Percentiles rank a stretch among this genome's conserved stretches.
phyloP scores from a whole-genome alignment of 805 yeast species.

The Kazachstania kunashirensis region DNA sequence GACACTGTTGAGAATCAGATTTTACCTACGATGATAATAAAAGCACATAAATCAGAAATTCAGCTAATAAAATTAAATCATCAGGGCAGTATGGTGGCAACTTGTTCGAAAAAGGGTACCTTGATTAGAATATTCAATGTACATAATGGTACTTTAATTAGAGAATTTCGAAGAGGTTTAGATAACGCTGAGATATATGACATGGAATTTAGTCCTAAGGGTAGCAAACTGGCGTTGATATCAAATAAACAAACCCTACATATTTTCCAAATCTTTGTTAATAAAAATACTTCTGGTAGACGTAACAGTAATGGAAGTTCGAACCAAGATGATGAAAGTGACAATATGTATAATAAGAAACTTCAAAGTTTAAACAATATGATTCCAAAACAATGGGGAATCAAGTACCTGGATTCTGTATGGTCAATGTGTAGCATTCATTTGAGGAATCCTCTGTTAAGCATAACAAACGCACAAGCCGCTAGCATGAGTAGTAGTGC shows the following conservation, averaged over 20 bases:
- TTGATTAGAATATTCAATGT: constrained; percentile 74
- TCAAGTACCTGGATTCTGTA: constrained; percentile 68
- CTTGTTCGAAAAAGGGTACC: constrained; percentile 87
- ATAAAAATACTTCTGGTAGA: background rate
- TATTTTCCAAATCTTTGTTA: constrained; percentile 43
- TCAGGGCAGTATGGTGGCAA: constrained; percentile 75
- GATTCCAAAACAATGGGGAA: constrained; percentile 45
- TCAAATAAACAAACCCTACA: constrained; percentile 88
- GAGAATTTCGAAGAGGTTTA: constrained; percentile 81
- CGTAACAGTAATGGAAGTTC: background rate
- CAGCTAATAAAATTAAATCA: constrained; percentile 58
- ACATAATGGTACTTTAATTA: constrained; percentile 48
- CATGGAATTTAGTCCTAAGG: constrained; percentile 74
- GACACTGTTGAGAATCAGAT: constrained; percentile 11
- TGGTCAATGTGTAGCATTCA: constrained; percentile 83
- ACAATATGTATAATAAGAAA: constrained; percentile 33
- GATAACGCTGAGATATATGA: constrained; percentile 77
- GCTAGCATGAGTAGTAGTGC: no score
- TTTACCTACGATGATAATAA: constrained; percentile 41
- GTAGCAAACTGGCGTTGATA: constrained; percentile 67
- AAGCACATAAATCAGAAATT: constrained; percentile 75
- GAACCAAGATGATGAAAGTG: background rate
- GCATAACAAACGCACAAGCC: no score
- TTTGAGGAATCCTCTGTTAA: constrained; percentile 26
- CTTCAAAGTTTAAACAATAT: constrained; percentile 56